Base-by-base conservation (phyloP, 2,329 filamentous ascomycete species). In the Colletotrichum melonis region DNA sequence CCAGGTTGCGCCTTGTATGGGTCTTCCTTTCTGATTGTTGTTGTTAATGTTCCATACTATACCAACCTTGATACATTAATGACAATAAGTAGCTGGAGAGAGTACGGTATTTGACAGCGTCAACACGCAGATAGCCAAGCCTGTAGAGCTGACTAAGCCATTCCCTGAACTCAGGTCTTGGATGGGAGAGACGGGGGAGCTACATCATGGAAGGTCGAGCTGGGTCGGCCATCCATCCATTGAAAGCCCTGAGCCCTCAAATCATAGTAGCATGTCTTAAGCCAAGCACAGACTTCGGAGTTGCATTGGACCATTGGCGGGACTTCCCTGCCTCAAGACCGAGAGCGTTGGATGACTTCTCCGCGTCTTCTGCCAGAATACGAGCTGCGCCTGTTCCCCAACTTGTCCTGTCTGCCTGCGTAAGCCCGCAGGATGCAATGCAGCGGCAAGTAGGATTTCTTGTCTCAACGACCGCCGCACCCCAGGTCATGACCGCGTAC, bases 191-290 rank as follows among this genome's bases (percentile, higher is more conserved):
- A 46, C 42, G 46, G 49, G 58, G n/a, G 32, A 58, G 42, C 22
- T 42, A 49, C 42, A 49, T 22, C 42, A 49, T n/a, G 42, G 63
- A 22, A 35, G 60, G n/a, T 24, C 26, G 46, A 24, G 62, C 38
- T 65, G 28, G 60, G 32, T 52, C 52, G 22, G 30, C 55, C 46
- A 32, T 52, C 59, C 26, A 22, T 49, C 60, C 62, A 35, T 42
- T 58, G 38, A 58, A 14, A 58, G 62, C 19, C 60, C 67, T 57
- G 35, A 32, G 62, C 19, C 67, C 67, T 65, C 60, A 32, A 52
- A 66, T 65, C 59, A 66, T 68, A 68, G 26, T 30, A 30, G 28
- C 49, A 63, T 12, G 57, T 72, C 64, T 63, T 63, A 63, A 68
- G 52, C 24, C 28, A 32, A 52, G 64, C 65, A 68, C 64, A 63